Percentiles rank a stretch among this genome's conserved stretches.
Conservation (phyloP, 2,329 filamentous ascomycete genomes). For the Trichoderma oligosporum region DNA sequence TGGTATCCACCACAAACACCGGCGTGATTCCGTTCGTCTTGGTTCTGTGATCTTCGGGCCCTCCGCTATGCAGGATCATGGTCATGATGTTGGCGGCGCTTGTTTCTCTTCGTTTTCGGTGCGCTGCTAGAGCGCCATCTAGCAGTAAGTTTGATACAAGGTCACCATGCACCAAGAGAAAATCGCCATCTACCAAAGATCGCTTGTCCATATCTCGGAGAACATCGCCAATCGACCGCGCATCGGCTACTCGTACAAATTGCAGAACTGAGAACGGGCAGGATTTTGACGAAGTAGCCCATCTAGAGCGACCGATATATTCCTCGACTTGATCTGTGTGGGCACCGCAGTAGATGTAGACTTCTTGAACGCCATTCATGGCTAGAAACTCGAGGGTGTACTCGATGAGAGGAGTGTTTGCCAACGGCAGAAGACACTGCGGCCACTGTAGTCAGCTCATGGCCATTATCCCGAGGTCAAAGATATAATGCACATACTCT, state of each 20-base stretch:
- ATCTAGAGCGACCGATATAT: constrained; percentile 75
- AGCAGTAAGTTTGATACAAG: constrained; percentile 85
- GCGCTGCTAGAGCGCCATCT: constrained; percentile 71
- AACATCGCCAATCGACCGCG: constrained; percentile 85
- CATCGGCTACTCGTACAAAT: constrained; percentile 78
- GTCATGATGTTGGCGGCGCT: constrained; percentile 99
- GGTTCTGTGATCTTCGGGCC: constrained; percentile 65
- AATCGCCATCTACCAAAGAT: constrained; percentile 81
- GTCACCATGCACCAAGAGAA: constrained; percentile 88
- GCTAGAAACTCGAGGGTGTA: constrained; percentile 96
- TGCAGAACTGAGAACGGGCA: constrained; percentile 74
- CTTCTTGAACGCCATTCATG: constrained; percentile 90
- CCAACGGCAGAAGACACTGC: constrained; percentile 87
- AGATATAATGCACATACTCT: constrained; percentile 50
- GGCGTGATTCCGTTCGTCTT: constrained; percentile 73
- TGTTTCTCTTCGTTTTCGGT: constrained; percentile 73
- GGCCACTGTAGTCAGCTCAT: neutral
- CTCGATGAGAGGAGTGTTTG: constrained; percentile 92
- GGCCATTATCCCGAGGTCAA: neutral
- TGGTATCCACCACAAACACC: constrained; percentile 81
- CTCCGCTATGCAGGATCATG: constrained; percentile 78
- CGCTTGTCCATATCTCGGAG: constrained; percentile 90
- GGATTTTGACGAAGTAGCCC: constrained; percentile 55
- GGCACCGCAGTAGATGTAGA: constrained; percentile 86
- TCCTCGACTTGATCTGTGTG: constrained; percentile 83